Conservation (phyloP, 106 monocot species). For the Agapanthus africanus region DNA sequence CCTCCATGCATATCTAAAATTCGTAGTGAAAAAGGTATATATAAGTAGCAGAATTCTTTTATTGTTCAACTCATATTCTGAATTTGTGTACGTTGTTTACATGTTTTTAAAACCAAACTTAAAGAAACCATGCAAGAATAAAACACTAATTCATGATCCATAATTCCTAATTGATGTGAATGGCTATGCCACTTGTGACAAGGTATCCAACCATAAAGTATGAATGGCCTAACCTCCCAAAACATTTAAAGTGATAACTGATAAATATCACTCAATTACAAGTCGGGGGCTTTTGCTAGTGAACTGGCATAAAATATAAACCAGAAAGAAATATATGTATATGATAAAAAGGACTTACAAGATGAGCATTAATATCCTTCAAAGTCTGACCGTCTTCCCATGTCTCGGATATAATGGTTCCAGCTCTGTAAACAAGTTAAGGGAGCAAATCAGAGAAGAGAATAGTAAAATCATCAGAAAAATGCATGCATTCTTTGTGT, state of each 20-base stretch:
- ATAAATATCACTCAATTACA: not conserved
- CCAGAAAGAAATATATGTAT: not conserved
- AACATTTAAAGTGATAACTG: not conserved
- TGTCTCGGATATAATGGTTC: conserved; percentile 89
- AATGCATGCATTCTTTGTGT: too few relatives aligned
- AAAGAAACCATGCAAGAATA: not conserved
- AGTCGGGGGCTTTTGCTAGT: not conserved
- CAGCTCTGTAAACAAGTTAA: conserved; percentile 50
- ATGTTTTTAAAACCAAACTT: not conserved
- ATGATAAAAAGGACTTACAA: conserved; percentile 37
- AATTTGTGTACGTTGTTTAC: not conserved
- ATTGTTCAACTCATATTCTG: not conserved
- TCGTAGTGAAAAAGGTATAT: not conserved
- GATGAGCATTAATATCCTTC: conserved; percentile 85
- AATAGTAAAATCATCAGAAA: not conserved
- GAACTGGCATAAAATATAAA: not conserved
- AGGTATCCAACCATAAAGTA: not conserved
- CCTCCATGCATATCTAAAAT: not conserved
- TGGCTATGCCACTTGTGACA: not conserved
- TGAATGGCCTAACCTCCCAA: not conserved
- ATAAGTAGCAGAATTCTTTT: not conserved
- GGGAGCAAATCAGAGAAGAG: not conserved
- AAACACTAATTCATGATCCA: not conserved
- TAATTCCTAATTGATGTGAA: not conserved
- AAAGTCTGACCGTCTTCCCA: conserved; percentile 97